phyloP scores from a whole-genome alignment of 345 rosid genomes.

The Schrenkiella parvula region DNA sequence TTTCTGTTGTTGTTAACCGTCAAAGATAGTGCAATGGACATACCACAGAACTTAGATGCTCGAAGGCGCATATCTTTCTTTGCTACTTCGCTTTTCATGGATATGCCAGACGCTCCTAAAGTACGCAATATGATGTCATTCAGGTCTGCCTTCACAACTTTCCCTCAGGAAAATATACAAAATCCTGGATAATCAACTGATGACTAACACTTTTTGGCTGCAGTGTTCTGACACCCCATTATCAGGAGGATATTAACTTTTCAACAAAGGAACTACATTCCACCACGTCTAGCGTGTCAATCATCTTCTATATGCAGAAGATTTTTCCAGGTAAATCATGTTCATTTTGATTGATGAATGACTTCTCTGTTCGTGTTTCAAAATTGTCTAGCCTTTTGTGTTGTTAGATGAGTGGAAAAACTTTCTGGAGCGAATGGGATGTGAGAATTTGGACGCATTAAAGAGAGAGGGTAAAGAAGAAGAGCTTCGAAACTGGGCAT shows the following conservation, averaged over 20 bases:
- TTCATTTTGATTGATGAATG: not conserved
- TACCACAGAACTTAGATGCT: constrained; percentile 86
- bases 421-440: constrained; percentile 81
- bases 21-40: constrained; percentile 85
- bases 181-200: constrained; percentile 12
- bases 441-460: constrained; percentile 45
- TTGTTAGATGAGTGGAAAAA: constrained; percentile 87
- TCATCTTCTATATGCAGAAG: constrained; percentile 74
- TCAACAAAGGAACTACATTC: constrained; percentile 69
- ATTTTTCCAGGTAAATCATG: constrained; percentile 74
- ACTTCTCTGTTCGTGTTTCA: not conserved
- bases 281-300: constrained; percentile 68
- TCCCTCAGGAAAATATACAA: not conserved
- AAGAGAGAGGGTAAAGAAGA: constrained; percentile 50
- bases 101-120: constrained; percentile 86
- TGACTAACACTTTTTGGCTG: constrained; percentile 26
- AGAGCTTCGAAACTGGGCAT: constrained; percentile 85
- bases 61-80: constrained; percentile 84
- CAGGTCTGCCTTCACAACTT: constrained; percentile 52
- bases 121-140: constrained; percentile 87
- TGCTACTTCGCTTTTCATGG: constrained; percentile 93
- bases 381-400: not conserved
- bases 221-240: constrained; percentile 94
- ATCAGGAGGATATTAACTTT: constrained; percentile 74
- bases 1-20: constrained; percentile 67